Base-by-base conservation (phyloP, 169 alveolate genomes). In the Cryptosporidium baileyi region DNA sequence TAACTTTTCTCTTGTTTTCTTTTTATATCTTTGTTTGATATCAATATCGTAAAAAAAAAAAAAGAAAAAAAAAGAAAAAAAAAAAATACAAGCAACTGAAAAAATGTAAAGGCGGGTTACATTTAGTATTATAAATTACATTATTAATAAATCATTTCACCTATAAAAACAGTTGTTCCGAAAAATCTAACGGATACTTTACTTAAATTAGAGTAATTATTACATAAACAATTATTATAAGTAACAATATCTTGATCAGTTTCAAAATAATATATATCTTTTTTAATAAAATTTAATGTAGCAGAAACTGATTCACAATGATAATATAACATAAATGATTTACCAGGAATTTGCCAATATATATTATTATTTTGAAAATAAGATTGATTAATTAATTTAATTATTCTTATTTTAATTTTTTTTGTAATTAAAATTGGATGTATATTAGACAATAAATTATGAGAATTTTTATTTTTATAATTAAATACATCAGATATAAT, bases 331-430 rank as follows among this genome's bases (percentile, higher is more conserved):
- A 74, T 74, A 41, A 74, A 57, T n/a, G 82, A 74, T 51, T 74
- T 43, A 1, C 82, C 82, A 17, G 82, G 82, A 22, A 74, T 59
- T 36, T 74, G 49, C 82, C 82, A 74, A 38, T 36, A 19, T 15
- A 57, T 34, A 41, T 74, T 74, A 26, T 51, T 74, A 9, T 60
- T 49, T 6, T 19, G 22, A 15, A 57, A 22, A 74, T 32, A 19
- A 4, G 15, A 26, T n/a, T n/a, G 34, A 41, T 34, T 74, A 2
- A 74, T 17, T 5, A 51, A 1, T 47, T 65, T 65, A 3, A 65
- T 43, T 5, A 32, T 19, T 44, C 36, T 51, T 9, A 74, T 22
- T 19, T 52, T 52, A 19, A 74, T 22, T 26, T 22, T 74, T 38
- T 8, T 74, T 1, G 67, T 30, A 30, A 74, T 51, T n/a, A 24